These are phyloP conservation scores for Angomonas deanei DNA, from an alignment of 208 protist species.

Conservation along the genomic window DNA sequence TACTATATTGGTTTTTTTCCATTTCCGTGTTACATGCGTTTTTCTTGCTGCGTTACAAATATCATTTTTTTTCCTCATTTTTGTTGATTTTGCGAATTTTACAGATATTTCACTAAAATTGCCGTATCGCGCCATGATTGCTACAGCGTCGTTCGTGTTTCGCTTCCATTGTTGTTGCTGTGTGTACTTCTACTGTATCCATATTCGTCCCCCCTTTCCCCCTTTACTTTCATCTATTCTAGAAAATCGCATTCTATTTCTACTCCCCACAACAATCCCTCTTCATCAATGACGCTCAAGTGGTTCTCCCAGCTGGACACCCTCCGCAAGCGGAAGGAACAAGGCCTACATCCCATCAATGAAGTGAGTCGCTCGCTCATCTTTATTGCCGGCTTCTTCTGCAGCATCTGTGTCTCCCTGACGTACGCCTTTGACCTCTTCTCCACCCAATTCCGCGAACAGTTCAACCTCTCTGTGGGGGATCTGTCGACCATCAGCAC, in stretches of 20 bases:
- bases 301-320: constrained; percentile 31
- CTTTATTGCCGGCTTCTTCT: constrained; percentile 63
- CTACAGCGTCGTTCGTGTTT: no score
- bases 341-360: constrained; percentile 34
- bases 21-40: constrained; percentile 9
- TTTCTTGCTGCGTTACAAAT: constrained; percentile 11
- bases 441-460: constrained; percentile 26
- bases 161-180: no score
- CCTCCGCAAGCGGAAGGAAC: constrained; percentile 24
- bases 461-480: constrained; percentile 34
- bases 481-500: constrained; percentile 69
- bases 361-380: constrained; percentile 53
- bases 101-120: no score
- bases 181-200: no score
- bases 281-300: constrained; percentile 5
- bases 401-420: constrained; percentile 53
- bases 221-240: not conserved
- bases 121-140: no score
- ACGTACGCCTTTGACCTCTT: constrained; percentile 71
- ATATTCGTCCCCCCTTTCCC: no score
- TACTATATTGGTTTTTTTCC: not conserved
- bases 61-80: constrained; percentile 10
- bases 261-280: not conserved
- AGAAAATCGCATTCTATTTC: not conserved
- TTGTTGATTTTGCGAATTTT: not conserved